phyloP scores from a whole-genome alignment of 331 rosid species.

The Malus hybrid region DNA sequence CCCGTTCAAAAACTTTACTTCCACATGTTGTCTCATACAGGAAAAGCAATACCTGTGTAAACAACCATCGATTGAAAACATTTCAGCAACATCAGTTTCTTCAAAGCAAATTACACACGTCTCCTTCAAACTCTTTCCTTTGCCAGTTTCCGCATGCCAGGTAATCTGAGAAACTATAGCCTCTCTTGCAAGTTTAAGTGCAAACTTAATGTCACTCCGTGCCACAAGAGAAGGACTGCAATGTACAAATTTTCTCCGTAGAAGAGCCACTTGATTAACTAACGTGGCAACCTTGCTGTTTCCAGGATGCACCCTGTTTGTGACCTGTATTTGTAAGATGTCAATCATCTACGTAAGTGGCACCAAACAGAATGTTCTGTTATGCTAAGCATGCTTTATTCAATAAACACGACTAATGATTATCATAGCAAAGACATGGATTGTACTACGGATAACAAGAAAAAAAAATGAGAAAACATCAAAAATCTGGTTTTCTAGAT shows the following conservation, averaged over 20 bases:
- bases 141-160: constrained; percentile 26
- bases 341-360: background rate
- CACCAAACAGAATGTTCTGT: background rate
- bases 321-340: constrained; percentile 17
- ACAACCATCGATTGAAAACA: constrained; percentile 66
- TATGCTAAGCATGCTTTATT: no score
- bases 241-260: constrained; percentile 33
- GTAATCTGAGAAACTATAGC: constrained; percentile 55
- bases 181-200: constrained; percentile 62
- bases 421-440: background rate
- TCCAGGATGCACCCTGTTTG: constrained; percentile 15
- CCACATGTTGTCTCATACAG: constrained; percentile 77
- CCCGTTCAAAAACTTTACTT: constrained; percentile 63
- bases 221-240: constrained; percentile 41
- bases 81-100: constrained; percentile 25
- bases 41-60: constrained; percentile 63
- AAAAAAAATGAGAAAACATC: no score
- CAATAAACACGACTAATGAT: background rate
- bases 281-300: constrained; percentile 32
- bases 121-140: constrained; percentile 37
- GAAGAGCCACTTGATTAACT: constrained; percentile 36
- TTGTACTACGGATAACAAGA: background rate
- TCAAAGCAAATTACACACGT: constrained; percentile 68
- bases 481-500: no score
- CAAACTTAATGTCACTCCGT: constrained; percentile 41